These are phyloP conservation scores for Magnolia changhungtana DNA, from an alignment of 164 flowering plant species.

Conservation along the genomic window DNA sequence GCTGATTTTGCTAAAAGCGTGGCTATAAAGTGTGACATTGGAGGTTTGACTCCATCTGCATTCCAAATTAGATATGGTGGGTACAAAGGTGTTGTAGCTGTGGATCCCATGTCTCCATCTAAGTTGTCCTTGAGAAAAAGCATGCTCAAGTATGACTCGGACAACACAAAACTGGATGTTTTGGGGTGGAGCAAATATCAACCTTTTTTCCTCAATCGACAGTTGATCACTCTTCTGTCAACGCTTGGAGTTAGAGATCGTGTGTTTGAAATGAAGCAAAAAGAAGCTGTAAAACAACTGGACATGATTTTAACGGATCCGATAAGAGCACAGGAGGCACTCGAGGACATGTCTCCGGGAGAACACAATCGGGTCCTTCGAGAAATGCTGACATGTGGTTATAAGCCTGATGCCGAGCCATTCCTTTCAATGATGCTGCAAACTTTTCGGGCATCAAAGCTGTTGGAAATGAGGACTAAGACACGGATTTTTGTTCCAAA, in stretches of 20 bases:
- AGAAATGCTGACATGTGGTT: constrained; percentile 80
- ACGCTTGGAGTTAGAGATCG: constrained; percentile 72
- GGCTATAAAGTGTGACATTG: constrained; percentile 61
- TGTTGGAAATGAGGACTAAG: constrained; percentile 58
- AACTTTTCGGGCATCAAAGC: constrained; percentile 59
- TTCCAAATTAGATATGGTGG: constrained; percentile 89
- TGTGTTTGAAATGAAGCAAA: constrained; percentile 64
- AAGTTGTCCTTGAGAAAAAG: constrained; percentile 69
- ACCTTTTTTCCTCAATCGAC: constrained; percentile 85
- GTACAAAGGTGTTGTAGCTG: constrained; percentile 90
- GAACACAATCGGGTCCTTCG: constrained; percentile 61
- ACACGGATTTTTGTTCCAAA: constrained; percentile 61
- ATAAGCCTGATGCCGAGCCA: constrained; percentile 74
- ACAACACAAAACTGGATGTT: constrained; percentile 63
- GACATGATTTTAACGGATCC: constrained; percentile 59
- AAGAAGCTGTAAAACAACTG: constrained; percentile 54
- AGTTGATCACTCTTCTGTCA: constrained; percentile 73
- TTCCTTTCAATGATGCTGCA: constrained; percentile 88
- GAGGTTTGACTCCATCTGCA: constrained; percentile 56
- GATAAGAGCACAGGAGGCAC: constrained; percentile 55
- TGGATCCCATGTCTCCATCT: constrained; percentile 53
- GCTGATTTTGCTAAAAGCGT: constrained; percentile 61
- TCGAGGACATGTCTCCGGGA: constrained; percentile 71
- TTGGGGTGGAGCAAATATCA: constrained; percentile 69
- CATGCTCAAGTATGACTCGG: constrained; percentile 74